Evolutionary conservation across 495 filamentous ascomycete species (phyloP), one percentile per base, ranked within the genome.

Genomic region (Xylaria flabelliformis): DNA sequence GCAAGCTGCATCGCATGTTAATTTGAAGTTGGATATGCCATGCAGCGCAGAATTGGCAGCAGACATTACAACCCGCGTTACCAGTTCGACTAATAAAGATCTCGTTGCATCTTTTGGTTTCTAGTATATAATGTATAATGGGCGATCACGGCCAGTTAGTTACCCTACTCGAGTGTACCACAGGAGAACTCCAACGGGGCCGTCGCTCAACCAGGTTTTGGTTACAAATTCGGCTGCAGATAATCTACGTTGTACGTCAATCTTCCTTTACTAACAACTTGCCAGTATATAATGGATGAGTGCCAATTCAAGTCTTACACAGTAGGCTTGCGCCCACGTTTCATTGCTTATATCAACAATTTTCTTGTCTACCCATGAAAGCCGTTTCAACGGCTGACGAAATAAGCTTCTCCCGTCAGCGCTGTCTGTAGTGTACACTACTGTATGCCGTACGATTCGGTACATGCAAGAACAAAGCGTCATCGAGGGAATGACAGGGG

Each of bases 401-500:
- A 66, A 59, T 71, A 72, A 72, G 70, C 70, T 72, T 72, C 70
- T 72, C 70, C 62, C 70, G 70, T 72, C 70, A 72, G 63, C 70
- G 50, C n/a, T 42, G 44, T 64, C 46, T 56, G 58, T 24, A 70
- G 53, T 70, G 69, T 71, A 59, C 62, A 51, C 21, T 48, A 34
- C 41, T 46, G 63, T 41, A 48, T 36, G 44, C 41, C 17, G 46
- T 53, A 51, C 46, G 64, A 51, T 53, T 26, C 26, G 26, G 65
- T 65, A 64, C 63, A 50, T 39, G 34, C 64, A 48, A 64, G 36
- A 44, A 64, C 62, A 64, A 50, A 53, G 64, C 34, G 42, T 51
- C 39, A 46, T 36, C 26, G 46, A 67, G 32, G 50, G 15, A 70
- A 10, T 63, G 74, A 77, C 77, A 79, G 74, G 75, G 77, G 77